Evolutionary conservation across 768 basidiomycete genomes (phyloP), one percentile per base, ranked within the genome.

Genomic region (Gyrodon lividus): DNA sequence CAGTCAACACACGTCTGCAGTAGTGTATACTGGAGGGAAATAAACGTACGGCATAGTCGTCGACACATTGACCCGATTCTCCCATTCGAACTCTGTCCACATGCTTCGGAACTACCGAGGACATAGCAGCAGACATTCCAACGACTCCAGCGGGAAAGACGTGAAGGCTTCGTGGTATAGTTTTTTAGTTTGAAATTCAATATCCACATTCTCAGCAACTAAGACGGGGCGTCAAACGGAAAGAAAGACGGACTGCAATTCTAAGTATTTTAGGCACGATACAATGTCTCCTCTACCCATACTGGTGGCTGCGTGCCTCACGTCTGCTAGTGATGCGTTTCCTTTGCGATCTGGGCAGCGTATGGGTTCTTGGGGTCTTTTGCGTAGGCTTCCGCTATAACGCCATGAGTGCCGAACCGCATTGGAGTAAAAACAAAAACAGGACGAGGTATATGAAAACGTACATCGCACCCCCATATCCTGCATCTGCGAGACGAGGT

Each of bases 11-110:
- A 33, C 9, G 20, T 5, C 31, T 31, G 31, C 13, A 14, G 37
- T 3, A 8, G 34, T 17, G 10, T 8, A 28, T 17, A 28, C 16
- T 31, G 0, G 31, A 30, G 31, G 10, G 13, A 31, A 9, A 31
- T 31, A 14, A 14, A 82, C 89, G 60, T 72, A 91, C 88, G 86
- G 81, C 70, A 95, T 82, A 20, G 82, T 71, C 41, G 86, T 89
- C 58, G 85, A 86, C 48, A 98, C 91, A 64, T 98, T 98, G 49
- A 98, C 96, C 61, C 95, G 82, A 74, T 99, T 99, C 79, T 99
- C 96, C 96, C 96, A 99, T 70, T 99, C 96, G 63, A 99, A 99
- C 70, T 98, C 97, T 23, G 95, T 99, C 96, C 96, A 97, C 93
- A 96, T 96, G 69, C 83, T 91, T 28, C 96, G 83, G 83, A 96